A percentile compares a stretch with the other conserved stretches of the same genome.
Conservation (phyloP, 495 filamentous ascomycete species). For the Penicillium paradoxum region DNA sequence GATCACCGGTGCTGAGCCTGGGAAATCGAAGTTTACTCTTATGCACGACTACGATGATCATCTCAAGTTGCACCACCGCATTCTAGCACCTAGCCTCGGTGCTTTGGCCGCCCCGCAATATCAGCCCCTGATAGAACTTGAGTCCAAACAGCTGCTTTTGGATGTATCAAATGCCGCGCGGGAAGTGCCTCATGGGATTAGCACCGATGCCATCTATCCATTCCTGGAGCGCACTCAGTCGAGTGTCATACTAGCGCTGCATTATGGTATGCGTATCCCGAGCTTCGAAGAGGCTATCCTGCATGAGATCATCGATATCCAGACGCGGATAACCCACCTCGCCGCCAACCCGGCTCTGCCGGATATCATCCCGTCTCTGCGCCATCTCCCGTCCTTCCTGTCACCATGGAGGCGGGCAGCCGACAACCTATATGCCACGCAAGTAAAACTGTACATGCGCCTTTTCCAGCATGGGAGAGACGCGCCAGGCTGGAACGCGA, state of each 20-base stretch:
- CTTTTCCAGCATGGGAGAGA: slow-evolving; percentile 20
- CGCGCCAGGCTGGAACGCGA: slow-evolving; percentile 25
- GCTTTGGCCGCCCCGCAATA: slow-evolving; percentile 15
- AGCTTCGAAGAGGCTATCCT: slow-evolving; percentile 24
- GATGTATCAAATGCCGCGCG: slow-evolving; percentile 12
- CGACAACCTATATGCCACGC: slow-evolving; percentile 19
- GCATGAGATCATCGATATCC: slow-evolving; percentile 22
- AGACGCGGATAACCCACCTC: slow-evolving; percentile 22
- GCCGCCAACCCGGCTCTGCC: slow-evolving; percentile 27
- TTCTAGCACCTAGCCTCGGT: slow-evolving; percentile 25
- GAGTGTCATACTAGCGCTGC: slow-evolving; percentile 27
- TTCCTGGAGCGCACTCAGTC: slow-evolving; percentile 28
- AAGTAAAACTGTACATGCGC: slow-evolving; percentile 25
- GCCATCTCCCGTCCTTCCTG: slow-evolving; percentile 25
- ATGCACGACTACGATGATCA: slow-evolving; percentile 31
- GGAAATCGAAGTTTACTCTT: slow-evolving; percentile 23
- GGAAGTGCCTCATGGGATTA: slow-evolving; percentile 1
- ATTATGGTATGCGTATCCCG: slow-evolving; percentile 33
- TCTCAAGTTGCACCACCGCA: slow-evolving; percentile 28
- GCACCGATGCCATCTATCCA: slow-evolving; percentile 19
- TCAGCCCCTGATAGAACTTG: slow-evolving; percentile 27
- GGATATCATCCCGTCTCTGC: slow-evolving; percentile 31
- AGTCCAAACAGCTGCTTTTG: slow-evolving; percentile 24
- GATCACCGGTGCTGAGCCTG: slow-evolving; percentile 24
- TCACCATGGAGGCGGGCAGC: slow-evolving; percentile 31